A percentile compares a stretch with the other conserved stretches of the same genome.
Evolutionary conservation across 805 yeast species (phyloP).

Genomic region (Metschnikowia borealis): DNA sequence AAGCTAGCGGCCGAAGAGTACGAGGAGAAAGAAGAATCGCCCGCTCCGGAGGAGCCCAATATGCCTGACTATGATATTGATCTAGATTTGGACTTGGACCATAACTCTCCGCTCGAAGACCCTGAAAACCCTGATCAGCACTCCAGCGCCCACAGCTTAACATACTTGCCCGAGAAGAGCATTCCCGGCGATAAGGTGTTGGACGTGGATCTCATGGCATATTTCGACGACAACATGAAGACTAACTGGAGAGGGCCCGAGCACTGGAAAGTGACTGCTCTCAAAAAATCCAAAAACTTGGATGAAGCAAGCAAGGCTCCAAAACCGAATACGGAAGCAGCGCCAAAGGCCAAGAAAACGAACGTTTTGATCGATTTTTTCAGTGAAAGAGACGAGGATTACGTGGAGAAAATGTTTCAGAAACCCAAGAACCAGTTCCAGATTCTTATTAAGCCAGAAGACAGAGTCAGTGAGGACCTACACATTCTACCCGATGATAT

Average conservation of each 20-base stretch:
- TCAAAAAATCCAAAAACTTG: slow-evolving; percentile 39
- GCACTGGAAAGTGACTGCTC: slow-evolving; percentile 71
- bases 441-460: slow-evolving; percentile 31
- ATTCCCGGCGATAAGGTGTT: slow-evolving; percentile 25
- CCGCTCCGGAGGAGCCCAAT: slow-evolving; percentile 1
- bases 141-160: not conserved
- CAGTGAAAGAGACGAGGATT: slow-evolving; percentile 28
- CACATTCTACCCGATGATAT: slow-evolving; percentile 69
- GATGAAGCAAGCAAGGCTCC: slow-evolving; percentile 5
- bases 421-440: slow-evolving; percentile 23
- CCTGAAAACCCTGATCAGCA: slow-evolving; percentile 8
- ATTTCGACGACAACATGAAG: slow-evolving; percentile 70
- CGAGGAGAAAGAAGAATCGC: slow-evolving; percentile 3
- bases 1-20: slow-evolving; percentile 21
- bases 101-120: not conserved
- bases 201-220: slow-evolving; percentile 68
- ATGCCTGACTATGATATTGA: slow-evolving; percentile 19
- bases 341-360: slow-evolving; percentile 22
- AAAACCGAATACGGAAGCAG: slow-evolving; percentile 2
- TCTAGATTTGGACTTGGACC: slow-evolving; percentile 20
- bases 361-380: slow-evolving; percentile 29
- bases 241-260: slow-evolving; percentile 87
- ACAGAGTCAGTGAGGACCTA: slow-evolving; percentile 21
- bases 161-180: not conserved
- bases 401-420: slow-evolving; percentile 30